Conservation (phyloP, 768 basidiomycete species). For the Agrocybe chaxingu region DNA sequence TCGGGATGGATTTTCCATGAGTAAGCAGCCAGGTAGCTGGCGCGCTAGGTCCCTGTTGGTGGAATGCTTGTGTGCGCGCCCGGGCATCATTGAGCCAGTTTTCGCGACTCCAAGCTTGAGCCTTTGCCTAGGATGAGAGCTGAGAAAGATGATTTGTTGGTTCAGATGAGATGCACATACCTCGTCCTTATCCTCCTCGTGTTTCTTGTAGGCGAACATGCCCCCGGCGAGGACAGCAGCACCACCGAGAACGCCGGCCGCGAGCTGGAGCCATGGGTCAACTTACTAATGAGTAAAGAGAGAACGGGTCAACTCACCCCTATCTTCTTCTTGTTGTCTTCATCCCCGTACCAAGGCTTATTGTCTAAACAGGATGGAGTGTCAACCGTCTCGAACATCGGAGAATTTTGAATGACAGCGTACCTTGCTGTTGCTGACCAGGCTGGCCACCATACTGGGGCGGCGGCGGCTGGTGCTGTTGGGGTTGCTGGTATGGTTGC, state of each 20-base stretch:
- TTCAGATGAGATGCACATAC: constrained; percentile 25
- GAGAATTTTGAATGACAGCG: constrained; percentile 3
- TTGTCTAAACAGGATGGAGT: not conserved
- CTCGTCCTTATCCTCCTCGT: constrained; percentile 56
- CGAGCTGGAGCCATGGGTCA: constrained; percentile 42
- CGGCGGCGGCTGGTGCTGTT: constrained; percentile 18
- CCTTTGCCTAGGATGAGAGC: constrained; percentile 38
- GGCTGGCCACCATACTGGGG: constrained; percentile 13
- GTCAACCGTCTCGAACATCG: constrained; percentile 3
- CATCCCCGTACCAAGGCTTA: constrained; percentile 25
- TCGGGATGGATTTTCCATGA: constrained; percentile 58
- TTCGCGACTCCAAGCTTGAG: constrained; percentile 43
- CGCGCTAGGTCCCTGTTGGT: constrained; percentile 35
- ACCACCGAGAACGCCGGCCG: constrained; percentile 60
- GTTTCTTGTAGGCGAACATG: constrained; percentile 47
- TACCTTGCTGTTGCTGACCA: constrained; percentile 15
- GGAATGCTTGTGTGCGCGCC: constrained; percentile 47
- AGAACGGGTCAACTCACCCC: constrained; percentile 34
- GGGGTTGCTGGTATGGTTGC: constrained; percentile 24
- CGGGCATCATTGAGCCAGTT: constrained; percentile 60
- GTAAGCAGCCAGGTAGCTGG: constrained; percentile 64
- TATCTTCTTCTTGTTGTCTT: constrained; percentile 54
- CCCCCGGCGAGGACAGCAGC: constrained; percentile 51
- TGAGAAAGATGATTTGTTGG: not conserved
- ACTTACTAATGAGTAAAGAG: not conserved